Conservation (phyloP, 371 early-diverging fungal genomes). For the Syncephalastrum contaminatum region DNA sequence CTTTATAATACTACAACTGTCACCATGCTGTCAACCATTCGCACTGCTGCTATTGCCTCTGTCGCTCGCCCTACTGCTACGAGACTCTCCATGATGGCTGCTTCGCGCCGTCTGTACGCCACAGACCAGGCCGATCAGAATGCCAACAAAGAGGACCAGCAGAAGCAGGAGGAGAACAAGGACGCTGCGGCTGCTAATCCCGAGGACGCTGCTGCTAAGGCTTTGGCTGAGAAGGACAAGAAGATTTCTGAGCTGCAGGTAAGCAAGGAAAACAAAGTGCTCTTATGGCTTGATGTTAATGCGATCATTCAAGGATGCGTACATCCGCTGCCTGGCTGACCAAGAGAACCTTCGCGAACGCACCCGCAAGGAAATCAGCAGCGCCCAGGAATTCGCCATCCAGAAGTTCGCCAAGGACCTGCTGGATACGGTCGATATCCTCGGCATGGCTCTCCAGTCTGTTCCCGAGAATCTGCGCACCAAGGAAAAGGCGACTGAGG, state of each 20-base stretch:
- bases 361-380: slow-evolving; percentile 82
- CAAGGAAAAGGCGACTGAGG: slow-evolving; percentile 26
- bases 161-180: background rate
- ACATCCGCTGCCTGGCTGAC: slow-evolving; percentile 92
- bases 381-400: slow-evolving; percentile 83
- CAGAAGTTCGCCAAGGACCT: slow-evolving; percentile 97
- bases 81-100: slow-evolving; percentile 1
- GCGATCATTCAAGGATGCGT: slow-evolving; percentile 53
- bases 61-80: slow-evolving; percentile 16
- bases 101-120: slow-evolving; percentile 26
- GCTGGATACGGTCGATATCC: slow-evolving; percentile 90
- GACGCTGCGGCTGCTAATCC: slow-evolving; percentile 23
- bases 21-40: slow-evolving; percentile 17
- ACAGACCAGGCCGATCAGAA: slow-evolving; percentile 22
- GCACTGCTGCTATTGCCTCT: slow-evolving; percentile 23
- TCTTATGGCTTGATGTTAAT: background rate
- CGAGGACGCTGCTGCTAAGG: slow-evolving; percentile 31
- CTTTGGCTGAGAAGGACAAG: slow-evolving; percentile 73
- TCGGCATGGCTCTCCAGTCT: slow-evolving; percentile 83
- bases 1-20: slow-evolving; percentile 1
- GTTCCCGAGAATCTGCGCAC: slow-evolving; percentile 58
- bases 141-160: slow-evolving; percentile 21
- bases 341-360: slow-evolving; percentile 93
- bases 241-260: slow-evolving; percentile 83
- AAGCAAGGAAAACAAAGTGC: too few species aligned